Base-by-base conservation (phyloP, 345 rosid genomes). In the Linum lewisii region DNA sequence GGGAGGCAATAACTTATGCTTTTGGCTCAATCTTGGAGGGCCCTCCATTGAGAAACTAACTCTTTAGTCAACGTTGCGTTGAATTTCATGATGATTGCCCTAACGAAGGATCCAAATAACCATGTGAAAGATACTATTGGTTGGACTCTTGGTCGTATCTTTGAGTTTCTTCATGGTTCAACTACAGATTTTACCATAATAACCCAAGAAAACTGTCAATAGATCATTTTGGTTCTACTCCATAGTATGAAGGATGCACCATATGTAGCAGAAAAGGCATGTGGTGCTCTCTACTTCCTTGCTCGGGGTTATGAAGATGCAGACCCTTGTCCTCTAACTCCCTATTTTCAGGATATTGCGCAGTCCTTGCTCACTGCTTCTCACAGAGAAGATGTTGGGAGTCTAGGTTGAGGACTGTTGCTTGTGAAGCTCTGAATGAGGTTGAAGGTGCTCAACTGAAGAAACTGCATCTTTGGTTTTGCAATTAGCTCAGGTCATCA, bases 91-190 rank as follows among this genome's bases (percentile, higher is more conserved):
- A 86, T 93, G 24, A 78, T 66, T 42, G 86, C 95, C 20, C 45
- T 59, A 44, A 87, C 81, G 81, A 83, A 72, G 70, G 97, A 93
- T 71, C 86, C 63, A 64, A 89, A 87, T 76, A 93, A 79, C 63
- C 97, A 93, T 51, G 99, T 93, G 67, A 85, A 85, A 73, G 97
- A 92, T 70, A 84, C 99, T 36, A 89, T 95, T 42, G 97, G 97
- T 10, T 92, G 97, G 99, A 81, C 99, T 57, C 86, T 93, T 38
- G 72, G 95, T 60, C 89, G 97, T 19, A 76, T 87, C 64, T 93
- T 93, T 73, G 97, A 93, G 84, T 75, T 93, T 63, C 64, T 93
- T 79, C 97, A 93, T 69, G 53, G 81, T 69, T 91, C 89, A 51
- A 79, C 89, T 37, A 64, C 53, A 60, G 94, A 88, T 7, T 82